Conservation (phyloP, 768 basidiomycete genomes). For the Zangia roseola region DNA sequence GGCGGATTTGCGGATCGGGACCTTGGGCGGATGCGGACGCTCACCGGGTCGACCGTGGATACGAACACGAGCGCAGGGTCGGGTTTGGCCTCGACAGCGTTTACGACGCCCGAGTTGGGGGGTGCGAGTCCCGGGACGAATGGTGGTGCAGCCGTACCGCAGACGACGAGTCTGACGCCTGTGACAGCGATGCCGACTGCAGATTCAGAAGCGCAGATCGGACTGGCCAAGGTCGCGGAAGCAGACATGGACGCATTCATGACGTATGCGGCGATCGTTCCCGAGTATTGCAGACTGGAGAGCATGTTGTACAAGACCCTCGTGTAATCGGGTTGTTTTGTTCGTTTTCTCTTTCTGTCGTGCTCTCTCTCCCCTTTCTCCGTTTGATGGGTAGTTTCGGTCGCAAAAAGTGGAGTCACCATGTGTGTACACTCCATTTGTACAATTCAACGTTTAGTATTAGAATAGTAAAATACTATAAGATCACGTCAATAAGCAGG, state of each 20-base stretch:
- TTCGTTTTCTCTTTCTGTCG: background rate
- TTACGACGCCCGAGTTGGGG: slow-evolving; percentile 62
- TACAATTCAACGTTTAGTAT: slow-evolving; percentile 10
- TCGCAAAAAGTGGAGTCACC: slow-evolving; percentile 1
- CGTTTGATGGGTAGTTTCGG: background rate
- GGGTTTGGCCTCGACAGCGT: slow-evolving; percentile 47
- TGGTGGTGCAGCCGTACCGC: slow-evolving; percentile 33
- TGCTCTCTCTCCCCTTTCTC: background rate
- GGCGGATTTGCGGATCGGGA: slow-evolving; percentile 43
- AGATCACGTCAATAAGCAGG: slow-evolving; percentile 13
- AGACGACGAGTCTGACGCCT: slow-evolving; percentile 61
- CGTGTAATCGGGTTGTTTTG: slow-evolving; percentile 30
- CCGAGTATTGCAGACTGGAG: slow-evolving; percentile 80
- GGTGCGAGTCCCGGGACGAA: slow-evolving; percentile 35
- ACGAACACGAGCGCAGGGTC: slow-evolving; percentile 32
- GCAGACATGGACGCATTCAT: slow-evolving; percentile 83
- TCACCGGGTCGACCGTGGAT: slow-evolving; percentile 47
- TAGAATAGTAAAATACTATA: slow-evolving; percentile 12
- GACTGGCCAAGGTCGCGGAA: slow-evolving; percentile 79
- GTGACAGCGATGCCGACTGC: slow-evolving; percentile 69
- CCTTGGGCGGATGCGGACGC: slow-evolving; percentile 47
- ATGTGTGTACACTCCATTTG: slow-evolving; percentile 1
- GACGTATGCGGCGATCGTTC: slow-evolving; percentile 82
- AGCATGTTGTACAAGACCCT: slow-evolving; percentile 69
- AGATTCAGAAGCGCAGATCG: slow-evolving; percentile 72